These are phyloP conservation scores for Macrophomina pseudophaseolina DNA, from an alignment of 2,329 filamentous ascomycete species.

Conservation along the genomic window DNA sequence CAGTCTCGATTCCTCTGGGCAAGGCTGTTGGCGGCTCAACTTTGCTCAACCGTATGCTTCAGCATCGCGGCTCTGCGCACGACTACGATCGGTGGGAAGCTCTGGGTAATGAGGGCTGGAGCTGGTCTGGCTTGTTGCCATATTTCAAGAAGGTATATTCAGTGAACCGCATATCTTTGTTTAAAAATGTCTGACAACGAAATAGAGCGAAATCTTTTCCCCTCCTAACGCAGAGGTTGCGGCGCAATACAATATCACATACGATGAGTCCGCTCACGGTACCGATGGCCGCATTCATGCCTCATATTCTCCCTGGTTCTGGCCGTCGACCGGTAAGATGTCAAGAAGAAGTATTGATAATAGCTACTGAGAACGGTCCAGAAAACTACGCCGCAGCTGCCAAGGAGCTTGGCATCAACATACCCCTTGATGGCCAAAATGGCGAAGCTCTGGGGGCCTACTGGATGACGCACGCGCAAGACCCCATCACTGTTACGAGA, in stretches of 20 bases:
- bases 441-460: constrained; percentile 28
- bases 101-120: constrained; percentile 32
- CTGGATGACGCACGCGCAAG: constrained; percentile 26
- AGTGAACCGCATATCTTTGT: too few species aligned
- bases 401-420: constrained; percentile 27
- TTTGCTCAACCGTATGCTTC: constrained; percentile 39
- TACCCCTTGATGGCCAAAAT: constrained; percentile 27
- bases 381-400: constrained; percentile 29
- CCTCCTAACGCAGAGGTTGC: constrained; percentile 1
- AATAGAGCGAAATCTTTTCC: constrained; percentile 34
- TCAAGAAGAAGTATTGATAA: not conserved
- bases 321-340: constrained; percentile 10
- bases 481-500: constrained; percentile 16
- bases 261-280: constrained; percentile 28
- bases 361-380: not conserved
- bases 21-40: constrained; percentile 32
- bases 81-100: constrained; percentile 30
- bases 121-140: constrained; percentile 35
- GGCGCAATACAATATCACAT: constrained; percentile 10
- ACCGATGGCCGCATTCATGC: constrained; percentile 26
- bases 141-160: constrained; percentile 39
- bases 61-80: constrained; percentile 1
- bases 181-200: not conserved
- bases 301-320: constrained; percentile 15
- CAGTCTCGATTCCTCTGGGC: constrained; percentile 11